A percentile compares a stretch with the other conserved stretches of the same genome.
Evolutionary conservation across 768 basidiomycete species (phyloP).

Genomic region (Fistulinella prunicolor): DNA sequence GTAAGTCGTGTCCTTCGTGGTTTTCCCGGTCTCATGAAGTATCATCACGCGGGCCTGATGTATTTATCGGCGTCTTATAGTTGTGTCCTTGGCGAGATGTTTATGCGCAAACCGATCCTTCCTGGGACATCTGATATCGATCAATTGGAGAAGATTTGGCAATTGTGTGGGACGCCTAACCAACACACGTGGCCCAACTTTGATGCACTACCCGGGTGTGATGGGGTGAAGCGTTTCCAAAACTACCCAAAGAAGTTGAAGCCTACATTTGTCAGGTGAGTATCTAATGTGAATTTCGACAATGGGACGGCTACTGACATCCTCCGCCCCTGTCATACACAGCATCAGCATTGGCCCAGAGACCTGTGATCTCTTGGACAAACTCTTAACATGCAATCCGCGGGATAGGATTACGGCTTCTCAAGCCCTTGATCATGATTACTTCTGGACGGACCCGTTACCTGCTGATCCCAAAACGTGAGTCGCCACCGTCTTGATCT

Average conservation of each 20-base stretch:
- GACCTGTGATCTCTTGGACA: conserved; percentile 80
- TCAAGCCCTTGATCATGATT: conserved; percentile 87
- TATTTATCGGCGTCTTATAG: conserved; percentile 36
- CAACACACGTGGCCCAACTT: conserved; percentile 79
- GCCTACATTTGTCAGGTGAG: conserved; percentile 58
- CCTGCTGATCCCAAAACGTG: conserved; percentile 84
- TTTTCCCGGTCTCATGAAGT: neutral
- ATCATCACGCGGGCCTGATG: neutral
- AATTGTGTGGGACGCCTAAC: conserved; percentile 84
- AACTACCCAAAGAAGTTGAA: conserved; percentile 54
- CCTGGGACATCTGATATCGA: conserved; percentile 88
- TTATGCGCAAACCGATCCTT: conserved; percentile 79
- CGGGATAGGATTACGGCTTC: conserved; percentile 78
- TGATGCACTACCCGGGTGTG: conserved; percentile 73
- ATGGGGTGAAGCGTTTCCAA: conserved; percentile 67
- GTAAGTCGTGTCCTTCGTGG: conserved; percentile 41
- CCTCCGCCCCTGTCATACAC: conserved; percentile 2
- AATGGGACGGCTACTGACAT: conserved; percentile 3
- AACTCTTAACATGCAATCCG: conserved; percentile 81
- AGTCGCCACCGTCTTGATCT: conserved; percentile 20
- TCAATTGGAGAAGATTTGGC: conserved; percentile 87
- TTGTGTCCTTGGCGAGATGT: conserved; percentile 98
- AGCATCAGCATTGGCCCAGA: conserved; percentile 60
- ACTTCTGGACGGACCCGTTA: conserved; percentile 90
- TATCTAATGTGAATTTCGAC: conserved; percentile 10